Evolutionary conservation across 2,329 filamentous ascomycete genomes (phyloP).

Genomic region (Pseudofabraea citricarpa): DNA sequence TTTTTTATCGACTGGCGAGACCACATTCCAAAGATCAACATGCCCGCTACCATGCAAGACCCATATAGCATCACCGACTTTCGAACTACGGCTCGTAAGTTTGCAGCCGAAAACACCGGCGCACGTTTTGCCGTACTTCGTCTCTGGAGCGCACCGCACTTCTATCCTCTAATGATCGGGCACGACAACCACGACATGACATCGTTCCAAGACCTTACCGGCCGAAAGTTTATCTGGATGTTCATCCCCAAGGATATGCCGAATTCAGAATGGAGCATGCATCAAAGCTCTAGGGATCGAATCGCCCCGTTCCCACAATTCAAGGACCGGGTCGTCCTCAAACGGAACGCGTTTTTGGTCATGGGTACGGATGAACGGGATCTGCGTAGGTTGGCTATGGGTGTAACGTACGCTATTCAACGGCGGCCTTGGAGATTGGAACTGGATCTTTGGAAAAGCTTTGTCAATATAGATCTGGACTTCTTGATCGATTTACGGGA

Average conservation of each 20-base stretch:
- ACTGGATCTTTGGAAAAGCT: constrained; percentile 48
- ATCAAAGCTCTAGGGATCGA: constrained; percentile 28
- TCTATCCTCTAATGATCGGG: constrained; percentile 43
- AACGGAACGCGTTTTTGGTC: constrained; percentile 39
- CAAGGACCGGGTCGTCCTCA: constrained; percentile 32
- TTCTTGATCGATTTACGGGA: constrained; percentile 37
- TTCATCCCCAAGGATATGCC: constrained; percentile 44
- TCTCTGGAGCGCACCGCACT: constrained; percentile 43
- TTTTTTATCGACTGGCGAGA: constrained; percentile 39
- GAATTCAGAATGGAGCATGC: constrained; percentile 37
- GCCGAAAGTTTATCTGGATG: constrained; percentile 41
- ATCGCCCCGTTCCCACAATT: constrained; percentile 20
- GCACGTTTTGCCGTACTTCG: constrained; percentile 39
- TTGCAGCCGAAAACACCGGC: constrained; percentile 17
- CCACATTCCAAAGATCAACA: constrained; percentile 15
- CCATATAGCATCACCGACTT: constrained; percentile 30
- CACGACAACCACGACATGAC: constrained; percentile 28
- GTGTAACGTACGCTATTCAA: constrained; percentile 39
- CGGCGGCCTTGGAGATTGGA: constrained; percentile 44
- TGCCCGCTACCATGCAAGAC: constrained; percentile 26
- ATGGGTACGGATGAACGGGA: constrained; percentile 40
- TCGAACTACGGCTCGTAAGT: constrained; percentile 26
- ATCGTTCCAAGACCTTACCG: constrained; percentile 37
- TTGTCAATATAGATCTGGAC: constrained; percentile 39
- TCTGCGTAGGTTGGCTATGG: constrained; percentile 32